Evolutionary conservation across 371 early-diverging fungal species (phyloP), one percentile per base, ranked within the genome.

Genomic region (Mortierella sp.): DNA sequence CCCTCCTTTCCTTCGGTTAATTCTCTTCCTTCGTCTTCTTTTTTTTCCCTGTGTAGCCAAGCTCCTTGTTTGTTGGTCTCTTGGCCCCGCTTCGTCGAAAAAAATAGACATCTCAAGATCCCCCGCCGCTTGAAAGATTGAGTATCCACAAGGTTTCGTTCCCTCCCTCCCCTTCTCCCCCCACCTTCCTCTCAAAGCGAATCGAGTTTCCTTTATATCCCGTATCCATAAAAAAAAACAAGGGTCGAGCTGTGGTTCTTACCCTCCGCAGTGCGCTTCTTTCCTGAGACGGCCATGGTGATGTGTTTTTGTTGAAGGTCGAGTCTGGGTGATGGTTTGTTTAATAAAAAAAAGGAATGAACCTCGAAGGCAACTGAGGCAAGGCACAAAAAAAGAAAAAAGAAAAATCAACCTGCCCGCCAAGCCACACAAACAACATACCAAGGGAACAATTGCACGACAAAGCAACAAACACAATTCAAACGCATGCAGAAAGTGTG

Each of bases 261-360:
- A 82, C 82, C 82, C 26, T 77, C 82, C 14, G 78, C 78, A 16
- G 71, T 74, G 31, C 82, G 75, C 69, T 82, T 82, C 75, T 82
- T 82, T 46, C 77, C 77, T 78, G 75, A 78, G 69, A 64, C 75
- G 13, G 51, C 59, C 82, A 81, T 81, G 71, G 48, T 43, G 48
- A 48, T 26, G 50, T 61, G 50, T 26, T 21, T 24, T 14, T 11
- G 53, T 53, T 0, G 59, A 59, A 59, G 59, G 28, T 57, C 16
- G 43, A n/a, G 57, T 31, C 6, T 40, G 26, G 43, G 40, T 44
- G 74, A 57, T 59, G 44, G 48, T 70, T 54, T 40, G 43, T 40
- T 4, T 69, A 13, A 55, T 24, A n/a, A 48, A 69, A 55, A 34
- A n/a, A 48, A 69, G 26, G 69, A 64, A 64, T 64, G 64, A 37